Percentiles rank a stretch among this genome's conserved stretches.
These are phyloP conservation scores for Colletotrichum viniferum DNA, from an alignment of 2,329 filamentous ascomycete genomes.

Conservation along the genomic window DNA sequence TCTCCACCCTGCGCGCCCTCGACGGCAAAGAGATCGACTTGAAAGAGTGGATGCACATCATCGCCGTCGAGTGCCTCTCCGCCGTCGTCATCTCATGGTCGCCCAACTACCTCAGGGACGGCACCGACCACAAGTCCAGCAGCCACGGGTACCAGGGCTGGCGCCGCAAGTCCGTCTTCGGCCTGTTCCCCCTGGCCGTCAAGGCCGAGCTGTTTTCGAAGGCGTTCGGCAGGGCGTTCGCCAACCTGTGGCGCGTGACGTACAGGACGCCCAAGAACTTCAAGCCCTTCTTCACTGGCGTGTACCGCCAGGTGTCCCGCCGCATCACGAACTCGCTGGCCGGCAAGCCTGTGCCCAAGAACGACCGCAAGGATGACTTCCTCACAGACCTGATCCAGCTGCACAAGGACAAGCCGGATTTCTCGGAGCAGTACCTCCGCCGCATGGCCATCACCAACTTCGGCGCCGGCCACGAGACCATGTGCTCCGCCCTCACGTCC, in stretches of 20 bases:
- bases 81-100: slow-evolving; percentile 58
- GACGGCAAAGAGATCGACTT: slow-evolving; percentile 48
- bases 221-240: slow-evolving; percentile 41
- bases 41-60: slow-evolving; percentile 62
- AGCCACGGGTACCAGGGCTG: slow-evolving; percentile 53
- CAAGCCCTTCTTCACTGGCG: slow-evolving; percentile 52
- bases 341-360: slow-evolving; percentile 25
- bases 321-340: slow-evolving; percentile 34
- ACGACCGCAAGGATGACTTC: slow-evolving; percentile 41
- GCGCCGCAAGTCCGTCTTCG: slow-evolving; percentile 57
- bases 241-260: slow-evolving; percentile 47
- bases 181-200: slow-evolving; percentile 49
- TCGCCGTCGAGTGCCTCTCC: slow-evolving; percentile 55
- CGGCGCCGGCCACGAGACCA: slow-evolving; percentile 59
- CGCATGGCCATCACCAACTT: slow-evolving; percentile 61
- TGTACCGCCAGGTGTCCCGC: slow-evolving; percentile 31
- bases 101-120: slow-evolving; percentile 47
- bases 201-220: slow-evolving; percentile 43
- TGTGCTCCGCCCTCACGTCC: slow-evolving; percentile 56
- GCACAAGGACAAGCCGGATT: slow-evolving; percentile 48
- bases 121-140: slow-evolving; percentile 52
- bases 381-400: slow-evolving; percentile 51
- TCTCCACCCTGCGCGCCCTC: slow-evolving; percentile 39
- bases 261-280: slow-evolving; percentile 49
- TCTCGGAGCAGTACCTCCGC: slow-evolving; percentile 51